phyloP scores from a whole-genome alignment of 2,329 filamentous ascomycete species.

The Fusarium sp. region DNA sequence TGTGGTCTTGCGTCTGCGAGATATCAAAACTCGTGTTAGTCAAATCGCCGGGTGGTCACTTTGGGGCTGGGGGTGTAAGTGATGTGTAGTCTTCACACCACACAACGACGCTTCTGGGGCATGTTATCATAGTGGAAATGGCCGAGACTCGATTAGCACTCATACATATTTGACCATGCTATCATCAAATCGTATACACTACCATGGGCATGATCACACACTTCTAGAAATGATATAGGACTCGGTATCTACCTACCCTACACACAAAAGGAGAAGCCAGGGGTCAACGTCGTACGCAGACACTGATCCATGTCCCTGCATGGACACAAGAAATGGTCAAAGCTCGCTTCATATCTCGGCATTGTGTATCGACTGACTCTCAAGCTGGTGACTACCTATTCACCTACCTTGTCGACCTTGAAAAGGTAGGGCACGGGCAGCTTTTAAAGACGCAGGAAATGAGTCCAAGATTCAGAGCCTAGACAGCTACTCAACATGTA shows the following conservation, averaged over 20 bases:
- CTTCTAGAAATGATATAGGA: too few species aligned
- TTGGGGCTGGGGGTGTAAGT: neutral
- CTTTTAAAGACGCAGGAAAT: neutral
- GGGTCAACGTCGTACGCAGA: neutral
- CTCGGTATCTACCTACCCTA: neutral
- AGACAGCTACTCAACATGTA: neutral
- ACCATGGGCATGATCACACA: neutral
- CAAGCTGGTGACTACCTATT: neutral
- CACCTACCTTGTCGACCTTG: neutral
- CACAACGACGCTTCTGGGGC: neutral
- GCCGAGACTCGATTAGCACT: fast-evolving
- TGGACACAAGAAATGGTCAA: neutral
- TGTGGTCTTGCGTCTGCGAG: neutral
- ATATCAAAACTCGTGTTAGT: neutral
- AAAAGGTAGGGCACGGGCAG: neutral
- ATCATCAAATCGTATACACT: neutral
- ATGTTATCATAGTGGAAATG: neutral
- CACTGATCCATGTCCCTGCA: neutral
- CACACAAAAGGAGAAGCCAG: neutral
- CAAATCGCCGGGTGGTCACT: neutral
- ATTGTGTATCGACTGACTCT: neutral
- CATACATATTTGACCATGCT: neutral
- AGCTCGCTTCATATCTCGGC: neutral
- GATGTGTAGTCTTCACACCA: neutral
- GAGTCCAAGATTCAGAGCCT: neutral